Evolutionary conservation across 768 basidiomycete genomes (phyloP), one percentile per base, ranked within the genome.

Genomic region (Lentinula sp.): DNA sequence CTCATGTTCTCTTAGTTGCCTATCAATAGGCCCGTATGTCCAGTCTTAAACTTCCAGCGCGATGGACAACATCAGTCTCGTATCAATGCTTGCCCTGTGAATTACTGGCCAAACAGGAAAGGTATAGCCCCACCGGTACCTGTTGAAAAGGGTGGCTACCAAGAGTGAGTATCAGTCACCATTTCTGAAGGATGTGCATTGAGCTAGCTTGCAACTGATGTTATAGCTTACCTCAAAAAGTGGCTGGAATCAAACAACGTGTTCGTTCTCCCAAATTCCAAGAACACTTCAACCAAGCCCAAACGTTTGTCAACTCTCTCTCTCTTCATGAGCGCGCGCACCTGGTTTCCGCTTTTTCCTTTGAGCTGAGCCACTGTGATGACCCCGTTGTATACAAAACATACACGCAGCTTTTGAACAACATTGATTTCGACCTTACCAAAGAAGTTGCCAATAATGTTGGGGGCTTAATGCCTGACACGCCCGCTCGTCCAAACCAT

Each of bases 251-350:
- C 21, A 86, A 85, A 65, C 75, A 81, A 57, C 84, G 85, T n/a
- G 71, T 81, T 8, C 83, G 85, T 1, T 87, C 87, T 9, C 70
- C 78, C 18, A 92, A 93, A 66, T 94, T 93, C 76, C 76, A 85
- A 67, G 93, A 95, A 69, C 87, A 91, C 65, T 87, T 70, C 62
- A 79, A 78, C 59, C 94, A 96, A 67, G 85, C 84, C 8, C 85
- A 86, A 63, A 75, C 94, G 2, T 95, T 95, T 79, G 87, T 84
- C 74, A 95, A 96, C 74, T 95, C 92, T 5, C 80, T 95, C 51
- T 67, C 80, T 1, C 66, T 76, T 0, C 70, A 83, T 59, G 94
- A 95, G 76, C 85, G 87, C 72, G 63, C 74, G n/a, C 91, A 95
- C 70, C 75, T 94, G 34, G 73, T 84, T 53, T 68, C 74, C 4